phyloP scores from a whole-genome alignment of 352 stramenopile species.

The Halophytophthora polymorphica region DNA sequence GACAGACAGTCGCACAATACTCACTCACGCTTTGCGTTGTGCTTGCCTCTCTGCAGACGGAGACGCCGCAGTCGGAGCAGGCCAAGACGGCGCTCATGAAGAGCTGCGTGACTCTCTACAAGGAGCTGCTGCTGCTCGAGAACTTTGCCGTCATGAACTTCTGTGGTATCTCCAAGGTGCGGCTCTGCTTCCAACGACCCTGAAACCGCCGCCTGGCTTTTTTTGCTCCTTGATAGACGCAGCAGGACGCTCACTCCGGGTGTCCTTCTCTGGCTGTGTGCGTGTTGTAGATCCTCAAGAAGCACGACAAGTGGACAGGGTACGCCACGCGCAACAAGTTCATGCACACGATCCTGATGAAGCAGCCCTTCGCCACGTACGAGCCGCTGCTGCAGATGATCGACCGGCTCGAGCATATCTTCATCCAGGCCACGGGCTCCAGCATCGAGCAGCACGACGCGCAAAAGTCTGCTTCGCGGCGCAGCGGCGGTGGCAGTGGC shows the following conservation, averaged over 20 bases:
- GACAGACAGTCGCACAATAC: constrained; percentile 5
- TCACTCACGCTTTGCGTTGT: constrained; percentile 9
- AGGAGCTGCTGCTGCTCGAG: constrained; percentile 82
- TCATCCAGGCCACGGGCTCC: constrained; percentile 83
- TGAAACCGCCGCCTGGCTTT: not conserved
- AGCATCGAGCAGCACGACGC: constrained; percentile 85
- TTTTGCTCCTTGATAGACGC: not conserved
- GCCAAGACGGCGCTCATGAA: constrained; percentile 82
- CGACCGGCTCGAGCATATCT: constrained; percentile 83
- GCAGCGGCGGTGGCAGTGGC: constrained; percentile 23
- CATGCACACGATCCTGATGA: constrained; percentile 88
- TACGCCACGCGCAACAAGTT: constrained; percentile 90
- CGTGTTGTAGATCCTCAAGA: constrained; percentile 73
- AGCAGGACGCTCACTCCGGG: constrained; percentile 5
- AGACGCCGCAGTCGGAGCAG: constrained; percentile 42
- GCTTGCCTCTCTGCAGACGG: constrained; percentile 20
- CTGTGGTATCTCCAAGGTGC: constrained; percentile 84
- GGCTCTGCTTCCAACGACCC: not conserved
- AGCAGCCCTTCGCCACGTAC: constrained; percentile 86
- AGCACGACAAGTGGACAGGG: constrained; percentile 90
- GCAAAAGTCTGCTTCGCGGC: constrained; percentile 42
- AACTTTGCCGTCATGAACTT: constrained; percentile 91
- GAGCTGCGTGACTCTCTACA: constrained; percentile 79
- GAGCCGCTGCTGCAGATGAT: constrained; percentile 85
- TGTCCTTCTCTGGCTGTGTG: constrained; percentile 3